phyloP scores from a whole-genome alignment of 371 early-diverging fungal species.

The Rhizopus stolonifer region DNA sequence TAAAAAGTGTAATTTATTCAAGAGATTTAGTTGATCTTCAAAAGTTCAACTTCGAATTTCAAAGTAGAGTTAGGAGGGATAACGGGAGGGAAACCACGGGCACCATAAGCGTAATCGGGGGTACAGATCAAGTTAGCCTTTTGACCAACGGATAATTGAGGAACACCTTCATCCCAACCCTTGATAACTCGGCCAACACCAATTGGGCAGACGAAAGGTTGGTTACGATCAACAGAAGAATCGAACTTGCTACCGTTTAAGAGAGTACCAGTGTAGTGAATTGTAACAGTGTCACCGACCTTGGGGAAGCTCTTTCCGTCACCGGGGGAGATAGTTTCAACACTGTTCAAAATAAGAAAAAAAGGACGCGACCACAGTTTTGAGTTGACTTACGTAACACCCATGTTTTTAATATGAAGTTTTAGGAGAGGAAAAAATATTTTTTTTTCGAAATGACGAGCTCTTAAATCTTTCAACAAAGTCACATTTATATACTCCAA shows the following conservation, averaged over 20 bases:
- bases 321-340: constrained; percentile 59
- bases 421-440: constrained; percentile 7
- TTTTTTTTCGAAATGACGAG: background rate
- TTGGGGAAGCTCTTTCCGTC: constrained; percentile 87
- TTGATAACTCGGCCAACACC: constrained; percentile 93
- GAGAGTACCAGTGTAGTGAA: constrained; percentile 77
- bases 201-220: constrained; percentile 78
- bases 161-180: constrained; percentile 85
- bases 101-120: constrained; percentile 77
- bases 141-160: constrained; percentile 81
- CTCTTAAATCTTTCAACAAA: background rate
- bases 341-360: constrained; percentile 16
- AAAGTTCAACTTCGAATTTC: constrained; percentile 81
- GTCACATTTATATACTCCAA: background rate
- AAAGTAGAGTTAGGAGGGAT: constrained; percentile 86
- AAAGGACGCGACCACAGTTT: background rate
- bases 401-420: constrained; percentile 32
- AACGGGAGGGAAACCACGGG: constrained; percentile 61
- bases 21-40: constrained; percentile 78
- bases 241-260: constrained; percentile 82
- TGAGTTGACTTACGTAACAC: constrained; percentile 39
- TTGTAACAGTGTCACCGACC: constrained; percentile 66
- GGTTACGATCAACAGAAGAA: constrained; percentile 77
- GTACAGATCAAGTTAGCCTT: constrained; percentile 69
- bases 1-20: too few species aligned